These are phyloP conservation scores for Coemansia sp. DNA, from an alignment of 192 early-diverging fungal genomes.

Conservation along the genomic window DNA sequence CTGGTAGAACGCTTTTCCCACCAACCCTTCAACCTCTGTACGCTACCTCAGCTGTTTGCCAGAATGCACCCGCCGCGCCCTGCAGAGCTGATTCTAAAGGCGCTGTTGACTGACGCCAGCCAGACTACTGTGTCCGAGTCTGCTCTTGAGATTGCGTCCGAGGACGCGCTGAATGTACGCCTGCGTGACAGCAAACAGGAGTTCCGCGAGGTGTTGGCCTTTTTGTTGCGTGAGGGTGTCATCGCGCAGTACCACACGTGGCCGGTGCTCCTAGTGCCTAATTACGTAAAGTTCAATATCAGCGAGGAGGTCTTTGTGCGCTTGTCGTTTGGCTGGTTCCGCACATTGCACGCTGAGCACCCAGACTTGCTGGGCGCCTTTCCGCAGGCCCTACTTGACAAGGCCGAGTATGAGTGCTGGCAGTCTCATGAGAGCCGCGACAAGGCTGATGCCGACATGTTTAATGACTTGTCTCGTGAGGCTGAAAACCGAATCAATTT, in stretches of 20 bases:
- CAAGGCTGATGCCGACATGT: slow-evolving; percentile 18
- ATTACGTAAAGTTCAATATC: slow-evolving; percentile 55
- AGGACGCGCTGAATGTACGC: slow-evolving; percentile 14
- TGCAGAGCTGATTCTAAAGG: slow-evolving; percentile 27
- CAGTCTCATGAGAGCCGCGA: slow-evolving; percentile 27
- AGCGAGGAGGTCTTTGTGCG: slow-evolving; percentile 47
- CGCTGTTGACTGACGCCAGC: slow-evolving; percentile 12
- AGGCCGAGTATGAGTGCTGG: slow-evolving; percentile 39
- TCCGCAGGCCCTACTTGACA: slow-evolving; percentile 40
- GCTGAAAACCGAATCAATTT: slow-evolving; percentile 39
- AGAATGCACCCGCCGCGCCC: slow-evolving; percentile 45
- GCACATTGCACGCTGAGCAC: slow-evolving; percentile 41
- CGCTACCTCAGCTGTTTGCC: slow-evolving; percentile 38
- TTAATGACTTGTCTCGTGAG: slow-evolving; percentile 21
- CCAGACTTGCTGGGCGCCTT: slow-evolving; percentile 47
- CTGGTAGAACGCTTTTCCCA: slow-evolving; percentile 10
- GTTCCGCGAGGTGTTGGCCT: slow-evolving; percentile 82
- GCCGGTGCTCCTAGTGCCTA: slow-evolving; percentile 62
- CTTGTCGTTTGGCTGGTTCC: slow-evolving; percentile 45
- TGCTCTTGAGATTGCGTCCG: background rate
- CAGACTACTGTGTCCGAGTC: slow-evolving; percentile 2
- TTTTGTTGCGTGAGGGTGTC: slow-evolving; percentile 72
- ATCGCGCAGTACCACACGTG: slow-evolving; percentile 85
- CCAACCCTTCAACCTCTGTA: slow-evolving; percentile 23
- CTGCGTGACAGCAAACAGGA: slow-evolving; percentile 60